Evolutionary conservation across 495 filamentous ascomycete genomes (phyloP).

Genomic region (Penicillium subrubescens): DNA sequence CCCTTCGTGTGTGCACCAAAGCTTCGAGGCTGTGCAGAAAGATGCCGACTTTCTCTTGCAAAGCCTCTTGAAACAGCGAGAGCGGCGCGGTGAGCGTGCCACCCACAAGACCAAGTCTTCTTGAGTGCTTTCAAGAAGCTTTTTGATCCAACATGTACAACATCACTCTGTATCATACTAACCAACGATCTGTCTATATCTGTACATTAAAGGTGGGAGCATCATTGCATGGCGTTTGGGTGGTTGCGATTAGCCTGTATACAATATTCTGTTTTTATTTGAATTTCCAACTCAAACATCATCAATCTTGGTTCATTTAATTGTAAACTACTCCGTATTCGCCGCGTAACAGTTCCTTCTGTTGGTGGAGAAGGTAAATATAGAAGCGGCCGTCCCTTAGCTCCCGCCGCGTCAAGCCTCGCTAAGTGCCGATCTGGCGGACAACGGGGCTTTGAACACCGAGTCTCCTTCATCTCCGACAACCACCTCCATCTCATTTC

Average conservation of each 20-base stretch:
- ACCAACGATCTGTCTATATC: conserved; percentile 2
- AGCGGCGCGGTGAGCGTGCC: not conserved
- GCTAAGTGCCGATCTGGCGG: conserved; percentile 40
- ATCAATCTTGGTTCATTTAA: not conserved
- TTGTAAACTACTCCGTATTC: not conserved
- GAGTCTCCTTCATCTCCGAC: conserved; percentile 12
- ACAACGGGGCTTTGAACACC: conserved; percentile 24
- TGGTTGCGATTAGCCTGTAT: conserved; percentile 9
- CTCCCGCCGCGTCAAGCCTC: conserved; percentile 26
- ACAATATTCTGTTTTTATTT: conserved; percentile 10
- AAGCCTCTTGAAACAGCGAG: conserved; percentile 13
- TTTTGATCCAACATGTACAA: not conserved
- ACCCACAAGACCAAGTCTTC: not conserved
- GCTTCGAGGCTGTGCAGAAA: conserved; percentile 27
- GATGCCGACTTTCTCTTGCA: conserved; percentile 27
- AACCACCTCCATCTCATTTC: conserved; percentile 14
- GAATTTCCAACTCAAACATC: conserved; percentile 1
- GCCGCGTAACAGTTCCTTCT: not conserved
- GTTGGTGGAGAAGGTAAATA: conserved; percentile 15
- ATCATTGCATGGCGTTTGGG: conserved; percentile 23
- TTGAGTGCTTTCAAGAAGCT: not conserved
- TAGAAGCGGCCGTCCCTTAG: conserved; percentile 18
- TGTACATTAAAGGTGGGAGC: conserved; percentile 20
- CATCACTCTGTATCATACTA: conserved; percentile 20
- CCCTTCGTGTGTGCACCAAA: conserved; percentile 12